These are phyloP conservation scores for Aureobasidium sp. DNA, from an alignment of 2,329 filamentous ascomycete genomes.

Conservation along the genomic window DNA sequence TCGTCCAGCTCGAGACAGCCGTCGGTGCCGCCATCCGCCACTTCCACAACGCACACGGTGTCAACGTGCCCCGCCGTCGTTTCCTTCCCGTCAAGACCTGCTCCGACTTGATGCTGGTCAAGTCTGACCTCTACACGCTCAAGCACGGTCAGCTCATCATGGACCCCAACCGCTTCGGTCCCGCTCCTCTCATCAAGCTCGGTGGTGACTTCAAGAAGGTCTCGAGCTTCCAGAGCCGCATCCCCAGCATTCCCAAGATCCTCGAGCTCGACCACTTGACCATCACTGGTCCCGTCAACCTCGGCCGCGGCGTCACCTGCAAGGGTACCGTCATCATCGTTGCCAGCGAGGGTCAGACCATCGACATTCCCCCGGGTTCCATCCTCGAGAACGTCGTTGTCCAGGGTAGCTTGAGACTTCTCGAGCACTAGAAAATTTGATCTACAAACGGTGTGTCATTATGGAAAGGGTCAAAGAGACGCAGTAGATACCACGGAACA, in stretches of 20 bases:
- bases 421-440: conserved; percentile 50
- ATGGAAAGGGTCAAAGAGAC: conserved; percentile 7
- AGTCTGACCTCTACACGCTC: conserved; percentile 96
- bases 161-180: conserved; percentile 91
- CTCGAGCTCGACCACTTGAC: conserved; percentile 91
- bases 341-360: conserved; percentile 93
- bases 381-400: conserved; percentile 98
- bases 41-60: conserved; percentile 96
- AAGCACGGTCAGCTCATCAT: conserved; percentile 98
- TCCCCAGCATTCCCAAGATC: conserved; percentile 81
- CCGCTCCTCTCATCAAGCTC: conserved; percentile 96
- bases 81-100: conserved; percentile 99
- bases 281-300: conserved; percentile 94
- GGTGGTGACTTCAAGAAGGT: conserved; percentile 99
- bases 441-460: background rate
- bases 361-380: conserved; percentile 92
- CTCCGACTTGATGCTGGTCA: conserved; percentile 98
- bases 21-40: conserved; percentile 98
- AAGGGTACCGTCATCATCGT: conserved; percentile 99
- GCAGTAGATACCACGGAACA: conserved; percentile 15
- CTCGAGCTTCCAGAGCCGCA: conserved; percentile 86
- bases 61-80: conserved; percentile 93
- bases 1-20: conserved; percentile 96
- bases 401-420: conserved; percentile 79
- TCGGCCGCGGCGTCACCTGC: conserved; percentile 87